Evolutionary conservation across 768 basidiomycete genomes (phyloP).

Genomic region (Filobasidium wieringae): DNA sequence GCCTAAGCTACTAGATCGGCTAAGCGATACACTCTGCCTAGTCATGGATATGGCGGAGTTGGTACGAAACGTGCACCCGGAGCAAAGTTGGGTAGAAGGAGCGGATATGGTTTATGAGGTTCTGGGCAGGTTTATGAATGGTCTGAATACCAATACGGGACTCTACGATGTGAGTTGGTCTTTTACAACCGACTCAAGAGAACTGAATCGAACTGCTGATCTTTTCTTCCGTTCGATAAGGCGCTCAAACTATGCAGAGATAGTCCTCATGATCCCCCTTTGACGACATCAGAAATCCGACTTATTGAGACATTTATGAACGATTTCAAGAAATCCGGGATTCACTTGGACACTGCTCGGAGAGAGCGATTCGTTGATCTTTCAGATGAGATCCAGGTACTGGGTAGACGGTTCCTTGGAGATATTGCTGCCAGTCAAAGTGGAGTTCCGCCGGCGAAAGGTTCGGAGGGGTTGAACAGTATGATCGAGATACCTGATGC

Average conservation of each 20-base stretch:
- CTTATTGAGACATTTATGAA: constrained; percentile 84
- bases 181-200: not conserved
- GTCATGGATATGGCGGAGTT: constrained; percentile 95
- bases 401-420: constrained; percentile 74
- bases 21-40: constrained; percentile 89
- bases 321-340: constrained; percentile 95
- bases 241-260: constrained; percentile 32
- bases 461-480: not conserved
- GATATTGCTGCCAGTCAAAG: constrained; percentile 41
- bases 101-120: constrained; percentile 81
- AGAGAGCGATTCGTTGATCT: constrained; percentile 74
- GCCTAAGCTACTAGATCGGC: constrained; percentile 89
- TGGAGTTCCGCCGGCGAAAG: not conserved
- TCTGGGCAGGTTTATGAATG: constrained; percentile 94
- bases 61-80: constrained; percentile 84
- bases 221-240: constrained; percentile 9
- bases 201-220: too few species aligned
- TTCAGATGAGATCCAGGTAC: constrained; percentile 74
- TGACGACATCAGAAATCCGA: constrained; percentile 31
- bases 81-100: constrained; percentile 64
- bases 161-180: constrained; percentile 65
- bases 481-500: constrained; percentile 34
- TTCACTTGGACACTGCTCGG: constrained; percentile 66
- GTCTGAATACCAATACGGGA: constrained; percentile 83
- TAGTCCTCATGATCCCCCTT: constrained; percentile 22